Evolutionary conservation across 148 eudicot species (phyloP).

Genomic region (Chenopodium berlandieri): DNA sequence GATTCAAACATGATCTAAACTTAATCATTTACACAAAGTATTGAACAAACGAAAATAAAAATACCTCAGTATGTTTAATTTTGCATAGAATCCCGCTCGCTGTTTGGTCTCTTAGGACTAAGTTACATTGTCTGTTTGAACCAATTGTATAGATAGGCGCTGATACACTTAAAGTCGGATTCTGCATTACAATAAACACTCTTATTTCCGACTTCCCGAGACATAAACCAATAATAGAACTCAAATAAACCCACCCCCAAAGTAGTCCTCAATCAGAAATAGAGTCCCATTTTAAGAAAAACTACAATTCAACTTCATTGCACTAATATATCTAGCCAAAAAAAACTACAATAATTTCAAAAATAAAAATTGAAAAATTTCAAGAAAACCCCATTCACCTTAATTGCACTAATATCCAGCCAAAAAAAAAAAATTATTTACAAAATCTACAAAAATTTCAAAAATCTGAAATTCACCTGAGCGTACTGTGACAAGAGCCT

Average conservation of each 20-base stretch:
- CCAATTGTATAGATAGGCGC: conserved; percentile 57
- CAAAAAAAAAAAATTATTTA: background rate
- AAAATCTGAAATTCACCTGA: conserved; percentile 39
- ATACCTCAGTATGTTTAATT: conserved; percentile 70
- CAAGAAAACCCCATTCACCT: too few relatives aligned
- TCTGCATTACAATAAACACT: conserved; percentile 41
- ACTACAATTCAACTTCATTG: background rate
- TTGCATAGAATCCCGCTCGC: conserved; percentile 53
- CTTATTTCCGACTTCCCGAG: background rate
- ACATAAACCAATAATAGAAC: background rate
- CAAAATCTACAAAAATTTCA: too few relatives aligned
- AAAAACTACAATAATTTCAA: background rate
- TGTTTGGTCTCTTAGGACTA: conserved; percentile 51
- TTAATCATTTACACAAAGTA: too few relatives aligned
- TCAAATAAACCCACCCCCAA: background rate
- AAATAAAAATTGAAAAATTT: background rate
- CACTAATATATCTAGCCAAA: background rate
- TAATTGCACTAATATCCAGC: background rate
- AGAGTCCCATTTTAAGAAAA: background rate
- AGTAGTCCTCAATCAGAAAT: background rate
- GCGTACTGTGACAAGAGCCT: conserved; percentile 63
- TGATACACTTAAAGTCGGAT: conserved; percentile 44
- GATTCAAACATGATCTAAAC: background rate
- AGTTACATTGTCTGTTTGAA: conserved; percentile 50
- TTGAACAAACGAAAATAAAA: background rate